Base-by-base conservation (phyloP, 2,329 filamentous ascomycete genomes). In the Sclerotinia sclerotiorum region DNA sequence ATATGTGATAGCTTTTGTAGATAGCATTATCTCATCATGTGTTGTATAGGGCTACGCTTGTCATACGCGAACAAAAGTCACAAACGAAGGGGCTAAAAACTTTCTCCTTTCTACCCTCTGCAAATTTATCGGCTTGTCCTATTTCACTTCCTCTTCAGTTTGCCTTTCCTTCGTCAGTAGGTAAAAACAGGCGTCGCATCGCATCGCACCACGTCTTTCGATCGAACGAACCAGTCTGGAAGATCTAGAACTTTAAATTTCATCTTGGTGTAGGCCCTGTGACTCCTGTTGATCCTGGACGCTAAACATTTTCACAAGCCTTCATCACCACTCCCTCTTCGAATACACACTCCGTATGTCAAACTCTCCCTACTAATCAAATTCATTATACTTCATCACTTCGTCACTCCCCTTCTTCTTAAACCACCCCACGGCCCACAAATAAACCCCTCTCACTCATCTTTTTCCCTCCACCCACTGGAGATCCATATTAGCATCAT, bases 361-460 rank as follows among this genome's bases (percentile, higher is more conserved):
- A 57, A 57, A 24, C 35, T 39, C 35, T 35, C 54, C 39, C 27
- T 60, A 60, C 42, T 48, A 44, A 44, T 32, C 32, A n/a, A 5
- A 58, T 27, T 60, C 17, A 13, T 29, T 39, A 17, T n/a, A 32
- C n/a, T 42, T 57, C 55, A 15, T 57, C 39, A 13, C 11, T 55
- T 35, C 52, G 35, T 35, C 52, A 35, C 52, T 10, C 11, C 32
- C 21, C 21, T 51, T 63, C 35, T 32, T 8, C 27, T 35, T 49
- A 19, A 19, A 24, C 46, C 55, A 29, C 55, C 56, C 56, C 65
- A 67, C 54, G 19, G 42, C 55, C 55, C 54, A 67, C 32, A 49
- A 46, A 51, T 61, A 15, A 60, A 67, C 55, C 64, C 54, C 64
- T 48, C 64, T 13, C 54, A 58, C 49, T 24, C 17, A 48, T 60